A percentile compares a stretch with the other conserved stretches of the same genome.
These are phyloP conservation scores for Eucalyptus marginata DNA, from an alignment of 345 rosid genomes.

Conservation along the genomic window DNA sequence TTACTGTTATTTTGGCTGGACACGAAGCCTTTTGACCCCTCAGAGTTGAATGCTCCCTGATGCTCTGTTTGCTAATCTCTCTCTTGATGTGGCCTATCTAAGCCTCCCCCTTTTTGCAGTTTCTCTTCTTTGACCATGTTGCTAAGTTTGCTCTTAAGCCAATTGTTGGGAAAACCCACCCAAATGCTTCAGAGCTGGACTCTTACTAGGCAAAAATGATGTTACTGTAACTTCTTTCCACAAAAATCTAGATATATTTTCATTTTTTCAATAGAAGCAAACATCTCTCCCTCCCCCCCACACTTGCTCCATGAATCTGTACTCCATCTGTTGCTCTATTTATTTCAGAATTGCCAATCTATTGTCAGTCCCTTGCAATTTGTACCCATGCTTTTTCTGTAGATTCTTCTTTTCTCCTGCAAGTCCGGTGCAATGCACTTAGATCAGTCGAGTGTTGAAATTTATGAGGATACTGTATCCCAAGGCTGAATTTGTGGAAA, in stretches of 20 bases:
- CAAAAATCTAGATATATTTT: neutral
- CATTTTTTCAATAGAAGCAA: neutral
- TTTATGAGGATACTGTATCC: neutral
- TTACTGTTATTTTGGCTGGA: neutral
- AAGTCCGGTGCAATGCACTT: neutral
- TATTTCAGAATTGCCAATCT: neutral
- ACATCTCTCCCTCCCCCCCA: neutral
- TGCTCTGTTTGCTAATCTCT: neutral
- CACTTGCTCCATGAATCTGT: neutral
- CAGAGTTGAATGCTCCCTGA: neutral
- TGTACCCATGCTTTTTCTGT: neutral
- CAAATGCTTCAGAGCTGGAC: neutral
- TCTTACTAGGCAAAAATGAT: neutral
- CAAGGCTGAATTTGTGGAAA: neutral
- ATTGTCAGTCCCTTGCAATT: neutral
- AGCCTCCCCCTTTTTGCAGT: neutral
- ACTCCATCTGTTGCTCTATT: neutral
- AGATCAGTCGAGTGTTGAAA: neutral
- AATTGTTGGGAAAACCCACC: neutral
- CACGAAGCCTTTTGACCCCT: neutral
- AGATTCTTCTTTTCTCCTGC: neutral
- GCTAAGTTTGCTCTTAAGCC: neutral
- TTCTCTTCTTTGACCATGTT: neutral
- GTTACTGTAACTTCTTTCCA: neutral
- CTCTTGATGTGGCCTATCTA: neutral